Evolutionary conservation across 176 grass and related monocot genomes (phyloP).

Genomic region (Lolium multiflorum): DNA sequence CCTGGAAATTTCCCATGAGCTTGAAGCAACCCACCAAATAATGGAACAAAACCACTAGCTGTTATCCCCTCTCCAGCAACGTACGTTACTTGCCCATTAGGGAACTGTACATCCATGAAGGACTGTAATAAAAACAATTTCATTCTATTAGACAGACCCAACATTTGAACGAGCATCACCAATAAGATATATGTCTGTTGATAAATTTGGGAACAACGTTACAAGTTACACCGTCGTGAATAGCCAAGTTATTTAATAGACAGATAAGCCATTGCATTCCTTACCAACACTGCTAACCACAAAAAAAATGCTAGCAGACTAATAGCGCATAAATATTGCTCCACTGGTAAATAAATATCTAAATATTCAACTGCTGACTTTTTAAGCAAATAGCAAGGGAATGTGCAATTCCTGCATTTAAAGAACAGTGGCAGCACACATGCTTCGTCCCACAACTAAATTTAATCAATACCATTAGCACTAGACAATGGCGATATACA

Average conservation of each 20-base stretch:
- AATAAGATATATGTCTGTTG: background rate
- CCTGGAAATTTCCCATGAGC: slow-evolving; percentile 89
- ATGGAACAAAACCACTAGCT: slow-evolving; percentile 78
- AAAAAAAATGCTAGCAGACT: background rate
- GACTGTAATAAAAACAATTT: slow-evolving; percentile 57
- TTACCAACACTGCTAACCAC: background rate
- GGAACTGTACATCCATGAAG: slow-evolving; percentile 96
- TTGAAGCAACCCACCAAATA: slow-evolving; percentile 88
- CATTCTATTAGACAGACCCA: slow-evolving; percentile 10
- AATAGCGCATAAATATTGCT: background rate
- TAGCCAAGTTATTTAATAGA: background rate
- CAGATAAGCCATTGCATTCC: background rate
- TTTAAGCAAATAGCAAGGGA: background rate
- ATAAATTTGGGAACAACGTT: background rate
- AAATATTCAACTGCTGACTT: background rate
- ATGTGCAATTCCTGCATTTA: background rate
- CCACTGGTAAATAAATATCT: background rate
- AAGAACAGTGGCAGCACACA: background rate
- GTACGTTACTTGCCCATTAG: slow-evolving; percentile 94
- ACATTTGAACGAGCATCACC: background rate
- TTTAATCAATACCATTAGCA: background rate
- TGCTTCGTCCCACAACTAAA: background rate
- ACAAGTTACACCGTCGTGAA: background rate
- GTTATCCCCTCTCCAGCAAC: slow-evolving; percentile 90
- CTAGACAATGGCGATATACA: background rate